These are phyloP conservation scores for Trichothecium sympodiale DNA, from an alignment of 2,329 filamentous ascomycete genomes.

Conservation along the genomic window DNA sequence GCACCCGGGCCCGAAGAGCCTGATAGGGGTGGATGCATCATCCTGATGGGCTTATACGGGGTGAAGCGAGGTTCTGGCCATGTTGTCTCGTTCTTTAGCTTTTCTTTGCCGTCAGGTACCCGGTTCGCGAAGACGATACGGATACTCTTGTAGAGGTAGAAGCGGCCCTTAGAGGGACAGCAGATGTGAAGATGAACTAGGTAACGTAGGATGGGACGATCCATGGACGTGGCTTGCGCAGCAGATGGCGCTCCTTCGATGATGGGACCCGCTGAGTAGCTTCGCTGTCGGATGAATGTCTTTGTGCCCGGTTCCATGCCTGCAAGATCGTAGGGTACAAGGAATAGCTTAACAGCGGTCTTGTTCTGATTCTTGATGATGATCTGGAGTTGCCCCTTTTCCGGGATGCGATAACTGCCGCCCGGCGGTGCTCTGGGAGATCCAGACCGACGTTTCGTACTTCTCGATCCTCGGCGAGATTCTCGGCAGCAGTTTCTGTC, in stretches of 20 bases:
- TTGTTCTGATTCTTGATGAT: constrained; percentile 98
- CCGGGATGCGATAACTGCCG: constrained; percentile 86
- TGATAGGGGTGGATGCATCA: constrained; percentile 32
- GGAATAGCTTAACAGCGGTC: constrained; percentile 90
- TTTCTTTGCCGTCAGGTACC: constrained; percentile 91
- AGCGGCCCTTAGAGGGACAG: constrained; percentile 70
- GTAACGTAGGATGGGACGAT: constrained; percentile 73
- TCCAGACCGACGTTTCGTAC: constrained; percentile 41
- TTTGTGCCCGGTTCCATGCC: constrained; percentile 93
- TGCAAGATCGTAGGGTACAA: constrained; percentile 82
- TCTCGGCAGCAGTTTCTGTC: constrained; percentile 22
- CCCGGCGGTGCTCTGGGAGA: constrained; percentile 56
- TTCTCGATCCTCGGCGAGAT: constrained; percentile 16
- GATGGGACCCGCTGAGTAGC: constrained; percentile 78
- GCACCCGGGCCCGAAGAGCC: constrained; percentile 30
- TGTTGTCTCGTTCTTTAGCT: constrained; percentile 79
- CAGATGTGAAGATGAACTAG: constrained; percentile 90
- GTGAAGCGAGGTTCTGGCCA: constrained; percentile 80
- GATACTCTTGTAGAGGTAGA: constrained; percentile 83
- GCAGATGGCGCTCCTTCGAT: constrained; percentile 49
- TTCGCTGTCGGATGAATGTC: constrained; percentile 89
- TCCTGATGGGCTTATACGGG: constrained; percentile 61
- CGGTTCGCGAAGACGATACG: constrained; percentile 94
- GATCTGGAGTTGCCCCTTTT: constrained; percentile 89
- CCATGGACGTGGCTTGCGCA: constrained; percentile 10